These are phyloP conservation scores for Monosporascus cannonballus DNA, from an alignment of 2,329 filamentous ascomycete species.

Conservation along the genomic window DNA sequence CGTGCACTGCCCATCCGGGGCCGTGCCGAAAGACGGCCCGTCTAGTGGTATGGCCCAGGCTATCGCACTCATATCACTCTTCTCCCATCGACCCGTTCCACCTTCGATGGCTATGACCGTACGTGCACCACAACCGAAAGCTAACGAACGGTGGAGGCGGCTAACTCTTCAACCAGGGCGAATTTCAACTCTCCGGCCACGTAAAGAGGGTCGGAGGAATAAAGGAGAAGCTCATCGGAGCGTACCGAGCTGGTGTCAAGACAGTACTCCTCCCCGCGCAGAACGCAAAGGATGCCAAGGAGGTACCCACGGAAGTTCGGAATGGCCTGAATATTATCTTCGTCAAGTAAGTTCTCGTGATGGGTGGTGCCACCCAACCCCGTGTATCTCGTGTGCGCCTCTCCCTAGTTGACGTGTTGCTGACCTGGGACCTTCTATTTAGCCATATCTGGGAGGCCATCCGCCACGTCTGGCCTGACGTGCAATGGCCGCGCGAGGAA, in stretches of 20 bases:
- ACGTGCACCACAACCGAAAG: slow-evolving; percentile 24
- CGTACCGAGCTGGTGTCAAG: slow-evolving; percentile 87
- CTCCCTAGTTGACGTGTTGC: slow-evolving; percentile 8
- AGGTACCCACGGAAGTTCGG: slow-evolving; percentile 84
- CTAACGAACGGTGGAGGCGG: neutral
- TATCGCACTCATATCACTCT: slow-evolving; percentile 84
- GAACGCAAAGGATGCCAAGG: slow-evolving; percentile 88
- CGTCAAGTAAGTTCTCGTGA: slow-evolving; percentile 55
- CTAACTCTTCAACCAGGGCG: slow-evolving; percentile 41
- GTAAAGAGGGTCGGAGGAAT: slow-evolving; percentile 95
- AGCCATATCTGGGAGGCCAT: slow-evolving; percentile 95
- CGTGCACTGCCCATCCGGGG: slow-evolving; percentile 90
- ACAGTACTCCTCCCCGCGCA: slow-evolving; percentile 81
- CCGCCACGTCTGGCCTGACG: slow-evolving; percentile 84
- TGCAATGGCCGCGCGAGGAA: slow-evolving; percentile 70
- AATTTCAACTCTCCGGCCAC: slow-evolving; percentile 75
- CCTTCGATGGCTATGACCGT: slow-evolving; percentile 94
- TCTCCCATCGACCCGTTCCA: slow-evolving; percentile 78
- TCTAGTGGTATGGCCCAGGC: slow-evolving; percentile 91
- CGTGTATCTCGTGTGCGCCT: neutral
- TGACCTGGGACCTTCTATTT: neutral
- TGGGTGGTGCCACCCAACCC: too few relatives aligned
- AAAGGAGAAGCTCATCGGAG: slow-evolving; percentile 97
- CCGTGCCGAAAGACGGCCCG: slow-evolving; percentile 88
- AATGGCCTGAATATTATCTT: slow-evolving; percentile 82